Base-by-base conservation (phyloP, 768 basidiomycete species). In the Tylopilus sp. region DNA sequence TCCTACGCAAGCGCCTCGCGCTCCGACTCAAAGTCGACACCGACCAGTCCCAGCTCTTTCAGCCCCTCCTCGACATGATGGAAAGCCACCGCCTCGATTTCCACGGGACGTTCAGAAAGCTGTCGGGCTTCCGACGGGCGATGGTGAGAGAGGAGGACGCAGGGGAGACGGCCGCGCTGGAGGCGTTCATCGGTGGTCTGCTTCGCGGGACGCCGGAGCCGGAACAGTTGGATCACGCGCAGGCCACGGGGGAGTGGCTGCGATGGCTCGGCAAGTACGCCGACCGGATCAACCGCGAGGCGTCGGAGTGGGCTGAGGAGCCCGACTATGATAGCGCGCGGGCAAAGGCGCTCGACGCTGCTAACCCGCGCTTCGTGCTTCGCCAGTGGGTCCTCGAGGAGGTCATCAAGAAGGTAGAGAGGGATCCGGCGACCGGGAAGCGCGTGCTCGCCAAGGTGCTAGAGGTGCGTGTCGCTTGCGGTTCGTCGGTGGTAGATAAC, bases 331-430 rank as follows among this genome's bases (percentile, higher is more conserved):
- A 82, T 44, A 71, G 56, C 1, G 78, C 77, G 55, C 72, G 86
- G 47, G 70, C 75, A 53, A 69, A 63, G 14, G 82, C 76, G 31
- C 79, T 82, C 73, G 78, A 74, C 55, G 67, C 57, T 22, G 83
- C 77, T 26, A 99, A 99, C 66, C 97, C 97, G 17, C 77, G 94
- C 31, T 98, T 99, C 70, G 85, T 96, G 30, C 71, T 98, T 54
- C 76, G 97, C 54, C 97, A 98, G 71, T 98, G 97, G 97, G 74
- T 98, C 10, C 76, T 99, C 30, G 94, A 98, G 67, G 95, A 98
- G 64, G 86, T 91, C 22, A 98, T 98, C 64, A 70, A 72, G 56
- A 80, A 80, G 57, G 80, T 92, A 2, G 89, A 93, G 64, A 70
- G 71, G 54, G 88, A 93, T 61, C 65, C 74, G 11, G 73, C 75